Evolutionary conservation across 2,329 filamentous ascomycete genomes (phyloP).

Genomic region (Fonsecaea pedrosoi): DNA sequence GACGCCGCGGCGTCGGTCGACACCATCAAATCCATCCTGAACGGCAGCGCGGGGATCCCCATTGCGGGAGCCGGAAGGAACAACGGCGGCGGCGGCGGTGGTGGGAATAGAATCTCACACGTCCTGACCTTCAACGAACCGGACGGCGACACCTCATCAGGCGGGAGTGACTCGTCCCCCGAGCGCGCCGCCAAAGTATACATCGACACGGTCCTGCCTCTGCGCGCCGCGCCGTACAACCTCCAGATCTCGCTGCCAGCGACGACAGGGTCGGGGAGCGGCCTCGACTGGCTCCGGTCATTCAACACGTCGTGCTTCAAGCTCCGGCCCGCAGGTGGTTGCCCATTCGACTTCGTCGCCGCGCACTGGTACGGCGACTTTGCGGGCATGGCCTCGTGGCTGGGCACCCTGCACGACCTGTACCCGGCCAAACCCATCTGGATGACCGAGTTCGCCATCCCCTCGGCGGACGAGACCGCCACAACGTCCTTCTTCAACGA

Average conservation of each 20-base stretch:
- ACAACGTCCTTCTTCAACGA: conserved; percentile 73
- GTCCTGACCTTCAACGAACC: conserved; percentile 83
- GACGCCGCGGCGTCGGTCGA: conserved; percentile 22
- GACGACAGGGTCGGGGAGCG: conserved; percentile 66
- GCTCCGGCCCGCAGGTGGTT: conserved; percentile 64
- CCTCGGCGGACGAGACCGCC: conserved; percentile 56
- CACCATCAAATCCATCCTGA: conserved; percentile 21
- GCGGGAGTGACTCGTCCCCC: conserved; percentile 69
- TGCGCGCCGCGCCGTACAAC: conserved; percentile 63
- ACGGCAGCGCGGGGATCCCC: conserved; percentile 11
- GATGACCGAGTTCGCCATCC: conserved; percentile 77
- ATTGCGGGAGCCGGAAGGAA: background rate
- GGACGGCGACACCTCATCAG: conserved; percentile 62
- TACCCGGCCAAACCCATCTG: conserved; percentile 68
- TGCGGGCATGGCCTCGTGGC: conserved; percentile 46
- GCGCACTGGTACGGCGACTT: conserved; percentile 58
- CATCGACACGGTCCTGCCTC: conserved; percentile 73
- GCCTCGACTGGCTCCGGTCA: conserved; percentile 70
- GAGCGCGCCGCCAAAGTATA: conserved; percentile 69
- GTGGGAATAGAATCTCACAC: conserved; percentile 68
- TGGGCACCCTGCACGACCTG: conserved; percentile 43
- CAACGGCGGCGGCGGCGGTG: conserved; percentile 15
- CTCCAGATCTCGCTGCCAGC: conserved; percentile 70
- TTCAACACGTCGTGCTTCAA: conserved; percentile 52
- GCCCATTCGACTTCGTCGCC: conserved; percentile 58